Evolutionary conservation across 495 filamentous ascomycete species (phyloP).

Genomic region (Podospora appendiculata): DNA sequence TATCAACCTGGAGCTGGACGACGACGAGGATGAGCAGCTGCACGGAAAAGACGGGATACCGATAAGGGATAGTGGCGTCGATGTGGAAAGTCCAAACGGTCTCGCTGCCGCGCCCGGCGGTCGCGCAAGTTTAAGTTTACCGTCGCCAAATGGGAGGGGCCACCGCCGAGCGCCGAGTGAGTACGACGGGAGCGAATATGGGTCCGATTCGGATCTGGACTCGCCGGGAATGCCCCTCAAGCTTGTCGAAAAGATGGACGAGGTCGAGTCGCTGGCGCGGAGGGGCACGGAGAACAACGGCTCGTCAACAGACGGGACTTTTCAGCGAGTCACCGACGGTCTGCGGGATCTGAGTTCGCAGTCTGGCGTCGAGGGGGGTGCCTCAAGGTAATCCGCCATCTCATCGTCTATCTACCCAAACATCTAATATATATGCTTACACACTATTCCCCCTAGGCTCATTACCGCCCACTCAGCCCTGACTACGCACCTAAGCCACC

Average conservation of each 20-base stretch:
- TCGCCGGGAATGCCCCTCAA: slow-evolving; percentile 61
- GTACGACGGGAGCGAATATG: slow-evolving; percentile 56
- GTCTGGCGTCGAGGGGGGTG: slow-evolving; percentile 68
- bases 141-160: slow-evolving; percentile 23
- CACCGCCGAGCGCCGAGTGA: slow-evolving; percentile 42
- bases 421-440: slow-evolving; percentile 11
- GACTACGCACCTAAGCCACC: slow-evolving; percentile 74
- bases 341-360: slow-evolving; percentile 78
- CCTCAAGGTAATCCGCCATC: slow-evolving; percentile 53
- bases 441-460: slow-evolving; percentile 43
- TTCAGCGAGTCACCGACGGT: slow-evolving; percentile 62
- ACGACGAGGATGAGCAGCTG: slow-evolving; percentile 6
- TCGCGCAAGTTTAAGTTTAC: slow-evolving; percentile 29
- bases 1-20: slow-evolving; percentile 19
- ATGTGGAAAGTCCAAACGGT: slow-evolving; percentile 30
- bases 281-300: slow-evolving; percentile 67
- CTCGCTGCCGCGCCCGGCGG: neutral
- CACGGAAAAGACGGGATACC: slow-evolving; percentile 5
- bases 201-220: slow-evolving; percentile 67
- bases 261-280: slow-evolving; percentile 65
- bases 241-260: slow-evolving; percentile 67
- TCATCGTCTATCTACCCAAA: neutral
- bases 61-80: slow-evolving; percentile 36
- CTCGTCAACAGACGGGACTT: slow-evolving; percentile 57
- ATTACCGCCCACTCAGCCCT: slow-evolving; percentile 84